Evolutionary conservation across 2,329 filamentous ascomycete species (phyloP).

Genomic region (Calycina herbarum): DNA sequence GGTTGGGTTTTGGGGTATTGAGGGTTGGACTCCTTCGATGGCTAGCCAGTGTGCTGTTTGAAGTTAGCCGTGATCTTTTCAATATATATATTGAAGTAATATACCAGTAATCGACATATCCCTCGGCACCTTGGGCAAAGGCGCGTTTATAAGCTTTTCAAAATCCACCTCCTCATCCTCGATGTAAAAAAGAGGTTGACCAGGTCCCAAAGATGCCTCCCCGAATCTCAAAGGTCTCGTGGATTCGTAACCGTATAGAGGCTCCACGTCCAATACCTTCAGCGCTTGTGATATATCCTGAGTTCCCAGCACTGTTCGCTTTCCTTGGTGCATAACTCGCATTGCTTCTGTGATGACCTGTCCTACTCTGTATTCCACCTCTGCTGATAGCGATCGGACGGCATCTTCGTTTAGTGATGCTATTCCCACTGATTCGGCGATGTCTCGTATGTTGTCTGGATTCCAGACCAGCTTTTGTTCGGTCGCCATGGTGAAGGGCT

Average conservation of each 20-base stretch:
- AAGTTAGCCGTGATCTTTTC: conserved; percentile 15
- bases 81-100: conserved; percentile 26
- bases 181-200: conserved; percentile 93
- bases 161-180: conserved; percentile 99
- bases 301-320: conserved; percentile 82
- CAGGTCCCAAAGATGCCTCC: conserved; percentile 88
- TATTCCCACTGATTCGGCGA: conserved; percentile 94
- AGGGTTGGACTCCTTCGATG: conserved; percentile 94
- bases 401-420: conserved; percentile 79
- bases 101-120: conserved; percentile 89
- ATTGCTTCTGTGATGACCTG: conserved; percentile 92
- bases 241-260: conserved; percentile 93
- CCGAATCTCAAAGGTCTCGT: conserved; percentile 86
- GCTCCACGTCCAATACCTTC: conserved; percentile 85
- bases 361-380: conserved; percentile 92
- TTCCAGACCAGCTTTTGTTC: conserved; percentile 74
- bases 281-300: conserved; percentile 88
- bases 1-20: conserved; percentile 94
- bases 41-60: conserved; percentile 87
- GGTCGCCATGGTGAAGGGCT: conserved; percentile 7
- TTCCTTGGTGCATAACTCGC: conserved; percentile 92
- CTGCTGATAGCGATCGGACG: conserved; percentile 81
- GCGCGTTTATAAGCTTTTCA: conserved; percentile 96
- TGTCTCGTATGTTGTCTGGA: conserved; percentile 90
- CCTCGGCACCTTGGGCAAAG: conserved; percentile 88